phyloP scores from a whole-genome alignment of 2,329 filamentous ascomycete species.

The Hymenoscyphus fructigenus region DNA sequence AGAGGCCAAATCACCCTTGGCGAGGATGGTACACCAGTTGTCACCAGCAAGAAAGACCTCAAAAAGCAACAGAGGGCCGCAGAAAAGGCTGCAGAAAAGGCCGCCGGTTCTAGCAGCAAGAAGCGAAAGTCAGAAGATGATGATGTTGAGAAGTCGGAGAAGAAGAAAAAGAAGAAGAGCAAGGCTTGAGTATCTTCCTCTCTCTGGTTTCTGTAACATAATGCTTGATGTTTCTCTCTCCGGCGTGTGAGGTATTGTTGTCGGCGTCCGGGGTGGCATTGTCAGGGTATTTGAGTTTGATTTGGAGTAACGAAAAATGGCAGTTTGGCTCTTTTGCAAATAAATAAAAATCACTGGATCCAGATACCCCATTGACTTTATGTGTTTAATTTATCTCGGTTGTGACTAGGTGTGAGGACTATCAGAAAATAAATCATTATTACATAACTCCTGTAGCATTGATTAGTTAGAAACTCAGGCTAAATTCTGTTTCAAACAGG shows the following conservation, averaged over 20 bases:
- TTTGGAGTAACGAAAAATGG: constrained; percentile 16
- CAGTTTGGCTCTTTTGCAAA: not conserved
- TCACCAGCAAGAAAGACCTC: constrained; percentile 73
- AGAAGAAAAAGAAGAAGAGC: constrained; percentile 58
- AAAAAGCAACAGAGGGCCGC: constrained; percentile 69
- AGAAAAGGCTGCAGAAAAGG: constrained; percentile 40
- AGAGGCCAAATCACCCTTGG: constrained; percentile 70
- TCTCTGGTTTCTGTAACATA: constrained; percentile 29
- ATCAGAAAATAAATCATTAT: too few species aligned
- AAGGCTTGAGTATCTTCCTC: constrained; percentile 30
- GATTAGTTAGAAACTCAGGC: too few species aligned
- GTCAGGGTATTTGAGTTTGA: constrained; percentile 11
- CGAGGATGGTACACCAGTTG: constrained; percentile 62
- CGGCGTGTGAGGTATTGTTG: constrained; percentile 16
- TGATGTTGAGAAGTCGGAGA: constrained; percentile 57
- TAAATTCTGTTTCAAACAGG: too few species aligned
- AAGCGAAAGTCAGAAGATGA: constrained; percentile 70
- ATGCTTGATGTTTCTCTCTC: constrained; percentile 19
- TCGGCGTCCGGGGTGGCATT: constrained; percentile 19
- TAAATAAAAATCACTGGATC: constrained; percentile 1
- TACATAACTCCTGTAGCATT: too few species aligned
- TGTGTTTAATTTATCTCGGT: not conserved
- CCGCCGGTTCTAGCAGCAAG: constrained; percentile 42
- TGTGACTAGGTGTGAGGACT: not conserved
- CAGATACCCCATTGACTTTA: constrained; percentile 9